These are phyloP conservation scores for Neurospora sp. DNA, from an alignment of 495 filamentous ascomycete genomes.

Conservation along the genomic window DNA sequence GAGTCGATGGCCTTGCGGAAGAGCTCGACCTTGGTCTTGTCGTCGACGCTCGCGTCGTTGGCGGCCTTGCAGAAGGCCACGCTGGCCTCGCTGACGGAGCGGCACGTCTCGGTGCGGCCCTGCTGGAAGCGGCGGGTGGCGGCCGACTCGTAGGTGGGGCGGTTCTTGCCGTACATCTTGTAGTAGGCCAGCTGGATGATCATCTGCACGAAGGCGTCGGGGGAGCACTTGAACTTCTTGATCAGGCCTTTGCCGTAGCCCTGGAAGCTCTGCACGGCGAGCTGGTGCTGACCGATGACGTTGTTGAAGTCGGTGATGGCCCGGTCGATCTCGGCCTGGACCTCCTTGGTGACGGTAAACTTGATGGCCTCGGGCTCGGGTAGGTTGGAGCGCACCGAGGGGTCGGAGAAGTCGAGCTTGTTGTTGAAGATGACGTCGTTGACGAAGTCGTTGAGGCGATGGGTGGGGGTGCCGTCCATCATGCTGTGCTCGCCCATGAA, in stretches of 20 bases:
- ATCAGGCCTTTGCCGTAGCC: constrained; percentile 97
- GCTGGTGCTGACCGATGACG: constrained; percentile 78
- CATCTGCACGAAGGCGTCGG: constrained; percentile 98
- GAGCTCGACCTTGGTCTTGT: constrained; percentile 55
- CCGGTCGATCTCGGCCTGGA: constrained; percentile 62
- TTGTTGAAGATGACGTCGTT: constrained; percentile 84
- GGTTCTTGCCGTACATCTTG: constrained; percentile 98
- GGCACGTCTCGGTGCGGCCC: constrained; percentile 93
- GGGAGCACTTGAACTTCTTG: constrained; percentile 98
- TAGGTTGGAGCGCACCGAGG: constrained; percentile 67
- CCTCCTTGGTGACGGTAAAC: constrained; percentile 64
- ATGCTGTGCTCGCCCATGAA: constrained; percentile 99
- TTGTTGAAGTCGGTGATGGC: constrained; percentile 66
- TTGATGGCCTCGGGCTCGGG: constrained; percentile 67
- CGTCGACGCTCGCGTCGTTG: constrained; percentile 50
- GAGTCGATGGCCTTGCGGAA: constrained; percentile 73
- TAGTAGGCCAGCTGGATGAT: constrained; percentile 96
- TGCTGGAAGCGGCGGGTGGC: constrained; percentile 90
- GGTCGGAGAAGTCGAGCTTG: constrained; percentile 75
- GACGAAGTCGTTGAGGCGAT: constrained; percentile 89
- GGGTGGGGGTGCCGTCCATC: constrained; percentile 99
- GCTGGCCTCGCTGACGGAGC: constrained; percentile 81
- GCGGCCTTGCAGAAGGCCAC: constrained; percentile 86
- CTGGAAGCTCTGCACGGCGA: constrained; percentile 88
- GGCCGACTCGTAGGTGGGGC: constrained; percentile 96